A percentile compares a stretch with the other conserved stretches of the same genome.
Evolutionary conservation across 306 rosid species (phyloP).

Genomic region (Gynostemma pentaphyllum): DNA sequence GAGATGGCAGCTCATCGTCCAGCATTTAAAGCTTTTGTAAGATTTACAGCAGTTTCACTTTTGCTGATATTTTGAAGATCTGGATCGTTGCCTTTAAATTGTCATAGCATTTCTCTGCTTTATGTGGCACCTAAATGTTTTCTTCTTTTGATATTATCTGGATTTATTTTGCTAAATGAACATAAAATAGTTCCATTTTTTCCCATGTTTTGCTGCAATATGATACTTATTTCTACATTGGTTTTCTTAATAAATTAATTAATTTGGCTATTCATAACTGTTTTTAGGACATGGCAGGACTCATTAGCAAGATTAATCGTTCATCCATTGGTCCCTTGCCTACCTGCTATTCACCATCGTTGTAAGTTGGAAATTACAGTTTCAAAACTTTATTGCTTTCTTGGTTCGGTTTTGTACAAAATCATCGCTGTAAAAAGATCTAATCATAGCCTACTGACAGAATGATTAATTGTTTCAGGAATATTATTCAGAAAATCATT

Average conservation of each 20-base stretch:
- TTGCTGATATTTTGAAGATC: background rate
- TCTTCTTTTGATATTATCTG: background rate
- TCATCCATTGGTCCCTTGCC: constrained; percentile 96
- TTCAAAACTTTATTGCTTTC: constrained; percentile 4
- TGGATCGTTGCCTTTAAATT: background rate
- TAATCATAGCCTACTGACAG: too few species aligned
- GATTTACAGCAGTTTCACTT: constrained; percentile 18
- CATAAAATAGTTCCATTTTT: background rate
- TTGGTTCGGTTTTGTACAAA: background rate
- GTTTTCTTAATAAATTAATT: background rate
- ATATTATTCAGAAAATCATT: too few species aligned
- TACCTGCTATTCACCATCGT: constrained; percentile 81
- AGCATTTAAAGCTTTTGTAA: constrained; percentile 98
- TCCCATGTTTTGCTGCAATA: background rate
- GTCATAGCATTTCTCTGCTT: background rate
- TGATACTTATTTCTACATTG: background rate
- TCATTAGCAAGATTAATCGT: constrained; percentile 95
- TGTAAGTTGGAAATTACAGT: constrained; percentile 42
- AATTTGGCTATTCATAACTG: constrained; percentile 5
- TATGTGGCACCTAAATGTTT: background rate
- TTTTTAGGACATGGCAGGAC: constrained; percentile 98
- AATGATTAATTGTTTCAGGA: too few species aligned
- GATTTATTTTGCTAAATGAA: background rate
- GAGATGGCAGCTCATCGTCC: constrained; percentile 99
- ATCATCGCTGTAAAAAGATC: background rate